These are phyloP conservation scores for Suhomyces wounanorum DNA, from an alignment of 1,139 yeast genomes.

Conservation along the genomic window DNA sequence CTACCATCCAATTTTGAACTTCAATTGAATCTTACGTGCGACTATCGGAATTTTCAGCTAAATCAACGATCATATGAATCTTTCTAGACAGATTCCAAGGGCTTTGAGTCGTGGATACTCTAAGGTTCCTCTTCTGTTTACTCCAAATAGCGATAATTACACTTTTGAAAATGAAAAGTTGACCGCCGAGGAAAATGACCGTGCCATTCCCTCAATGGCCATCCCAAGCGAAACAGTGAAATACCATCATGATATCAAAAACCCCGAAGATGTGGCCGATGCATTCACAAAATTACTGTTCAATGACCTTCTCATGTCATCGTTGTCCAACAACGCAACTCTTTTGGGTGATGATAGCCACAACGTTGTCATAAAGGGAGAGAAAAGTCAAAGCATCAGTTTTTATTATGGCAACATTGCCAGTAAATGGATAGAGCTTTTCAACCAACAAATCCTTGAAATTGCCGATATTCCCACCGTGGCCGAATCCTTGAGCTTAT, in stretches of 20 bases:
- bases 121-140: slow-evolving; percentile 26
- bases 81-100: slow-evolving; percentile 1
- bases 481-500: slow-evolving; percentile 5
- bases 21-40: neutral
- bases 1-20: neutral
- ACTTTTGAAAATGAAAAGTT: slow-evolving; percentile 37
- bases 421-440: slow-evolving; percentile 33
- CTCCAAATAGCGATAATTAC: slow-evolving; percentile 34
- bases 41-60: slow-evolving; percentile 4
- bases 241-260: slow-evolving; percentile 33
- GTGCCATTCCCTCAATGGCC: slow-evolving; percentile 37
- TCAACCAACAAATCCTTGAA: slow-evolving; percentile 24
- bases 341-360: slow-evolving; percentile 31
- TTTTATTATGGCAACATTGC: slow-evolving; percentile 34
- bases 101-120: slow-evolving; percentile 5
- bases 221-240: slow-evolving; percentile 17
- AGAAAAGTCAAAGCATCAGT: slow-evolving; percentile 17
- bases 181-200: slow-evolving; percentile 32
- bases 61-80: neutral
- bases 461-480: slow-evolving; percentile 19
- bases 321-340: slow-evolving; percentile 32
- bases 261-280: slow-evolving; percentile 41
- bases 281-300: slow-evolving; percentile 24
- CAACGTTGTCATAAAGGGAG: slow-evolving; percentile 24
- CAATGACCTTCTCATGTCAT: slow-evolving; percentile 35